Conservation (phyloP, 108 stramenopile species). For the Conticribra guillardii region DNA sequence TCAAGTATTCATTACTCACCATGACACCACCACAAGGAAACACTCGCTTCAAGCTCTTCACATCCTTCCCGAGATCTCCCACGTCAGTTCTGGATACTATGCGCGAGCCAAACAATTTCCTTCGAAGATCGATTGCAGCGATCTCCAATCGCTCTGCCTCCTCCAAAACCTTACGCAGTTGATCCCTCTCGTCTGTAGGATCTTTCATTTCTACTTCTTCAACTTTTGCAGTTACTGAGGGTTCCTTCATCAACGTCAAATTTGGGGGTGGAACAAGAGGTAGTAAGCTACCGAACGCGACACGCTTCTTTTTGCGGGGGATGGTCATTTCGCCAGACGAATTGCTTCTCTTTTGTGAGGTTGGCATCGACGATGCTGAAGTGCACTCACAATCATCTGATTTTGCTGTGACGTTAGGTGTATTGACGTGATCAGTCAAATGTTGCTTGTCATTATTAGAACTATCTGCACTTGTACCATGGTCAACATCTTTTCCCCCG, state of each 20-base stretch:
- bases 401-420: too few species aligned
- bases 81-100: slow-evolving; percentile 88
- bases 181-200: slow-evolving; percentile 52
- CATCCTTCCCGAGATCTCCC: slow-evolving; percentile 82
- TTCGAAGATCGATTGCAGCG: slow-evolving; percentile 62
- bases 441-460: too few species aligned
- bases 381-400: too few species aligned
- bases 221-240: slow-evolving; percentile 16
- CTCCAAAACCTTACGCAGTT: slow-evolving; percentile 49
- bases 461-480: too few species aligned
- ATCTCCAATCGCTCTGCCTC: slow-evolving; percentile 71
- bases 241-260: not conserved
- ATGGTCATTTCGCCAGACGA: not conserved
- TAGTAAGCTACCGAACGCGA: slow-evolving; percentile 12
- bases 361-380: slow-evolving; percentile 1
- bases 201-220: slow-evolving; percentile 25
- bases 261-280: slow-evolving; percentile 7
- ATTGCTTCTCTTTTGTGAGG: slow-evolving; percentile 1
- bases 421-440: too few species aligned
- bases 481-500: too few species aligned
- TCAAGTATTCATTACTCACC: too few species aligned
- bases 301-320: slow-evolving; percentile 26
- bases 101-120: slow-evolving; percentile 83
- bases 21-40: slow-evolving; percentile 88
- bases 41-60: slow-evolving; percentile 83